phyloP scores from a whole-genome alignment of 2,329 filamentous ascomycete genomes.

The Colletotrichum chlorophyti region DNA sequence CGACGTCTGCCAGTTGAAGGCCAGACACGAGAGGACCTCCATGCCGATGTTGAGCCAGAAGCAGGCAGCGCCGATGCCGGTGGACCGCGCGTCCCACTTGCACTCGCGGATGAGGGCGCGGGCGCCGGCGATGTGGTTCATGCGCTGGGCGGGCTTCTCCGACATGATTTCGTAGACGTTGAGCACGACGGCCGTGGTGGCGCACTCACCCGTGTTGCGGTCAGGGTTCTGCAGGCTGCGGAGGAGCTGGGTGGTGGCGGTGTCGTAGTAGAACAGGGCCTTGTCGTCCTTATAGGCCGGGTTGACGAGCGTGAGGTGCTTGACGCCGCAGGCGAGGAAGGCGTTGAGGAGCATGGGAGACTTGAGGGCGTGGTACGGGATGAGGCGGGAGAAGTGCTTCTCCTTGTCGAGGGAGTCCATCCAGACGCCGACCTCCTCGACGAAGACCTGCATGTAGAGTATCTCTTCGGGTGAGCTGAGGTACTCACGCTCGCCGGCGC shows the following conservation, averaged over 20 bases:
- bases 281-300: constrained; percentile 75
- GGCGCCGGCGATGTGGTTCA: constrained; percentile 88
- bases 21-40: constrained; percentile 87
- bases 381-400: constrained; percentile 83
- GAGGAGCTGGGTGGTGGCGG: constrained; percentile 79
- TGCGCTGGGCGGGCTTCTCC: constrained; percentile 77
- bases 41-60: constrained; percentile 95
- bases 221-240: constrained; percentile 83
- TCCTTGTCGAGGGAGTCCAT: constrained; percentile 90
- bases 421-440: constrained; percentile 89
- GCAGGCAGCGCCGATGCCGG: constrained; percentile 83
- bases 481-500: constrained; percentile 59
- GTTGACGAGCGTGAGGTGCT: constrained; percentile 77
- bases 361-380: constrained; percentile 83
- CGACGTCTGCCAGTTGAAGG: constrained; percentile 84
- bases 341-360: constrained; percentile 91
- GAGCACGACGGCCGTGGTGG: constrained; percentile 84
- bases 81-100: constrained; percentile 81
- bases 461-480: constrained; percentile 80
- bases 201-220: constrained; percentile 83
- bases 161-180: constrained; percentile 96
- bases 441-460: constrained; percentile 89
- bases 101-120: constrained; percentile 89
- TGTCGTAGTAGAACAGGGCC: constrained; percentile 83
- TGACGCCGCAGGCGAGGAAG: constrained; percentile 85